Evolutionary conservation across 495 filamentous ascomycete species (phyloP), one percentile per base, ranked within the genome.

Genomic region (Usnea hakonensis): DNA sequence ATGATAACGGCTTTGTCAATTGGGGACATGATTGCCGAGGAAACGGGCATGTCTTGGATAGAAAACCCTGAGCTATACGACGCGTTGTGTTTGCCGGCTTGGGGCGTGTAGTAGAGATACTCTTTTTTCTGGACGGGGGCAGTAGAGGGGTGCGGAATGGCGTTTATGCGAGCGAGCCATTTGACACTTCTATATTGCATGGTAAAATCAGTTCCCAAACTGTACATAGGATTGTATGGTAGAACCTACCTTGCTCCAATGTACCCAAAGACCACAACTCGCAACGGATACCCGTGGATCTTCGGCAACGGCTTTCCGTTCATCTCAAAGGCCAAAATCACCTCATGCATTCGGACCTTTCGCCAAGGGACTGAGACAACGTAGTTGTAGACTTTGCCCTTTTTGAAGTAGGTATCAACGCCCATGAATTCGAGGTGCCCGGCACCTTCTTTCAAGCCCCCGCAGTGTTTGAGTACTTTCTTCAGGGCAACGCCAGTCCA

Each of bases 1-100:
- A 82, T 67, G 54, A 85, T 71, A 30, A 80, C 76, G 26, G 81
- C 73, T 65, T 78, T 81, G n/a, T 78, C 71, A 63, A 69, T 62
- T 0, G 82, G 84, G 7, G 72, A 67, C 74, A 85, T 85, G 61
- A 85, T 85, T 0, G 84, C 84, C 23, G 77, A 80, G 32, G 74
- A 77, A 3, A 87, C 82, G 0, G 84, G 84, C 84, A 85, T 85
- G 16, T 85, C 84, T 66, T 85, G 83, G 64, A 87, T 87, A 44
- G 77, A 77, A 56, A 85, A 79, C 8, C 83, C 82, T 16, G 80
- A 76, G 28, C 69, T 76, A 68, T 76, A 79, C 8, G 68, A 58
- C 16, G 77, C 73, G 62, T 86, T 87, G 62, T 85, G 82, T 68
- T 85, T 86, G 16, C 83, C 83, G 19, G 83, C 72, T 68, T 86